Percentiles rank a stretch among this genome's conserved stretches.
Conservation (phyloP, 176 grass and related monocot species). For the Hsuehochloa calcarea region DNA sequence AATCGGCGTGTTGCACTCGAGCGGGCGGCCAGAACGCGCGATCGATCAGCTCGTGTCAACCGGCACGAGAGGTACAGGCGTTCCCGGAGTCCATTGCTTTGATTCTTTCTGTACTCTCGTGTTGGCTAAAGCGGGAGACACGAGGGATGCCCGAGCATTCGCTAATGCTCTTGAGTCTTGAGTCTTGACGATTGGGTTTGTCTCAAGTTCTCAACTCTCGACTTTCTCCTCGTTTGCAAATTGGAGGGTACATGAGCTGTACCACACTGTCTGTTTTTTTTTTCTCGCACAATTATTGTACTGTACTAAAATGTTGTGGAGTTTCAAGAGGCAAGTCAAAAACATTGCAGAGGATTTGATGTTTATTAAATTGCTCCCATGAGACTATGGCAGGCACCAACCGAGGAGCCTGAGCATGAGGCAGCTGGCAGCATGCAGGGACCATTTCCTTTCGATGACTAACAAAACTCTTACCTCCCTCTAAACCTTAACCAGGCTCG, state of each 20-base stretch:
- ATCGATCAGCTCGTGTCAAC: neutral
- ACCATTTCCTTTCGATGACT: neutral
- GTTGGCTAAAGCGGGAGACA: constrained; percentile 31
- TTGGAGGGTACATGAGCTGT: neutral
- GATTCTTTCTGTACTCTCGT: neutral
- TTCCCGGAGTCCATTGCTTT: neutral
- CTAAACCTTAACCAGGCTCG: neutral
- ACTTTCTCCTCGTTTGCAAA: neutral
- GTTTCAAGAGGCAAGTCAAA: neutral
- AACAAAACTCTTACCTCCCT: neutral
- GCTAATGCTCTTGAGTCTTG: neutral
- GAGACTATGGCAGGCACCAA: neutral
- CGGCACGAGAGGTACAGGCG: neutral
- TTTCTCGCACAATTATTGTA: neutral
- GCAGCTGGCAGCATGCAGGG: neutral
- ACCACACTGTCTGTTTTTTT: neutral
- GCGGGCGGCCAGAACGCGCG: neutral
- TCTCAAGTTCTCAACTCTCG: neutral
- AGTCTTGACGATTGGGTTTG: neutral
- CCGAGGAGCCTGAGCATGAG: neutral
- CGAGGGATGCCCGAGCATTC: neutral
- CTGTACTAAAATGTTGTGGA: neutral
- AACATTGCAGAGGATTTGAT: neutral
- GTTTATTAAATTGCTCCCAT: neutral
- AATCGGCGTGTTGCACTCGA: neutral